Evolutionary conservation across 768 basidiomycete species (phyloP), one percentile per base, ranked within the genome.

Genomic region (Mycena kentingensis): DNA sequence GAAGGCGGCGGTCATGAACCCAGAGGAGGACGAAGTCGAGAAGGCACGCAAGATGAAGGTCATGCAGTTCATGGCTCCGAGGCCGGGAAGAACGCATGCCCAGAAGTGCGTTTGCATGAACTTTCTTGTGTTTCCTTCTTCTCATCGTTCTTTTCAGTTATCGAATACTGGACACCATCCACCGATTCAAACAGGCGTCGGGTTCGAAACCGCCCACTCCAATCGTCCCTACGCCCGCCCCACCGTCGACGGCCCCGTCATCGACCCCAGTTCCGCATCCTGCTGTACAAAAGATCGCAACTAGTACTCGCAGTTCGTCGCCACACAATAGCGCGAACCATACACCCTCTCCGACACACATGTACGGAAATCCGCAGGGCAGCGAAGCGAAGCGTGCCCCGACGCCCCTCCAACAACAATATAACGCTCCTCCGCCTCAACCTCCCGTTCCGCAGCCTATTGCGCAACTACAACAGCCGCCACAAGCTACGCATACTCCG

Each of bases 21-120:
- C 82, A 6, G 89, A 89, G 58, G 87, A 88, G 51, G 87, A 90
- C 49, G 89, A 90, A 55, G 78, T 80, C 3, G 87, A 90, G 60
- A 88, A 82, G 65, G 83, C 81, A 25, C 81, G 87, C 41, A 79
- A 85, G 45, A 73, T 78, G 19, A 89, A 90, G 75, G 81, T 93
- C 49, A 79, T 88, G 73, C 80, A 87, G 49, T 89, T 85, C 71
- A 89, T 90, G 88, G 82, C 82, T 46, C 87, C 88, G 10, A 73
- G 75, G 36, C 67, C 77, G 58, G 72, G 70, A 54, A 69, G 81
- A 64, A 61, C 73, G 58, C 71, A 78, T 51, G 69, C 73, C 16
- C 79, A 84, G 42, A 82, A 67, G 84, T 86, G 70, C 46, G 65
- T 65, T 27, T 38, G 31, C 52, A 6, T 28, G 54, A 53, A 43